Evolutionary conservation across 768 basidiomycete species (phyloP).

Genomic region (Lactarius akahatsu): DNA sequence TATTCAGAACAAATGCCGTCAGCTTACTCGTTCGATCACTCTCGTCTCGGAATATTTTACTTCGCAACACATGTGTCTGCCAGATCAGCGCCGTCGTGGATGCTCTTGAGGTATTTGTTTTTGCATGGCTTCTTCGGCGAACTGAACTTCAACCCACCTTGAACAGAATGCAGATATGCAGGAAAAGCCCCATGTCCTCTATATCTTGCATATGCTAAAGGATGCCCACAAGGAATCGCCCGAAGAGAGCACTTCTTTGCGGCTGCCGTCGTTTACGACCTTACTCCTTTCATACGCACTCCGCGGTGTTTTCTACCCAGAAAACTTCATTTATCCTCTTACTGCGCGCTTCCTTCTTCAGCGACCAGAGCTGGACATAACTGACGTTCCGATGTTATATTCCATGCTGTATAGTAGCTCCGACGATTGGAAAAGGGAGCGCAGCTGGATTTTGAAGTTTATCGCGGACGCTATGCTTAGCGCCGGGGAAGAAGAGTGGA

Average conservation of each 20-base stretch:
- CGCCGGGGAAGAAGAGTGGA: slow-evolving; percentile 66
- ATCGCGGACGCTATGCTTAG: slow-evolving; percentile 77
- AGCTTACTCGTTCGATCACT: slow-evolving; percentile 70
- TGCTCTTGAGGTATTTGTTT: slow-evolving; percentile 56
- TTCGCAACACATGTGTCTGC: slow-evolving; percentile 60
- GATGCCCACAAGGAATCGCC: slow-evolving; percentile 51
- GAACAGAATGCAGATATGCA: slow-evolving; percentile 61
- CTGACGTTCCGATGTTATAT: slow-evolving; percentile 90
- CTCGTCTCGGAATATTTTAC: slow-evolving; percentile 58
- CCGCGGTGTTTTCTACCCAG: slow-evolving; percentile 80
- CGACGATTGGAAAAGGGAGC: slow-evolving; percentile 83
- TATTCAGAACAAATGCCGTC: slow-evolving; percentile 79
- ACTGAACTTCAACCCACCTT: slow-evolving; percentile 34
- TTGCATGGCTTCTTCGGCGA: neutral
- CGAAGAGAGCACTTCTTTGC: slow-evolving; percentile 41
- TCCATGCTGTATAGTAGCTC: slow-evolving; percentile 77
- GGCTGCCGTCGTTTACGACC: slow-evolving; percentile 75
- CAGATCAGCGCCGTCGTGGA: slow-evolving; percentile 63
- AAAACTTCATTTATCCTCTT: slow-evolving; percentile 83
- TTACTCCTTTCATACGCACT: slow-evolving; percentile 83
- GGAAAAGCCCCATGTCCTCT: slow-evolving; percentile 70
- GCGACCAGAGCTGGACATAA: slow-evolving; percentile 73
- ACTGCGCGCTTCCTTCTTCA: slow-evolving; percentile 88
- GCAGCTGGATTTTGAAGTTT: slow-evolving; percentile 86
- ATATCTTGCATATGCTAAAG: slow-evolving; percentile 67